Percentiles rank a stretch among this genome's conserved stretches.
These are phyloP conservation scores for Pelargonium nanum DNA, from an alignment of 345 rosid species.

Conservation along the genomic window DNA sequence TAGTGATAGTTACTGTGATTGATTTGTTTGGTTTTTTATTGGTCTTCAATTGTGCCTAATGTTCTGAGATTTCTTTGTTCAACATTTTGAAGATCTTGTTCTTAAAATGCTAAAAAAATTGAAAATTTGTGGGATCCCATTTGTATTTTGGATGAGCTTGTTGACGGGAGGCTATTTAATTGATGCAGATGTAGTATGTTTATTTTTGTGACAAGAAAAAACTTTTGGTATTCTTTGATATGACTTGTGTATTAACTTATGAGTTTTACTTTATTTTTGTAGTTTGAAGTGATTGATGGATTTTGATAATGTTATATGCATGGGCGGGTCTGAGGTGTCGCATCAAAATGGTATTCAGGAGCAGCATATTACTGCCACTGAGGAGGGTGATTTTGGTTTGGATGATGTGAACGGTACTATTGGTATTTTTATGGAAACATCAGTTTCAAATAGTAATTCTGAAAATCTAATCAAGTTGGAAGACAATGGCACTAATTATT, in stretches of 20 bases:
- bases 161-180: too few relatives aligned
- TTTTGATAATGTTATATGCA: background rate
- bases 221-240: too few relatives aligned
- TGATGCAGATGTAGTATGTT: too few relatives aligned
- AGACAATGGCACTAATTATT: conserved; percentile 15
- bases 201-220: too few relatives aligned
- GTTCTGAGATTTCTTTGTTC: too few relatives aligned
- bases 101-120: too few relatives aligned
- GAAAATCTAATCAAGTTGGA: conserved; percentile 24
- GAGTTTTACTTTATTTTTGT: background rate
- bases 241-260: background rate
- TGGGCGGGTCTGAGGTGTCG: background rate
- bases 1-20: too few relatives aligned
- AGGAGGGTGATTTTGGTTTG: conserved; percentile 26
- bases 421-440: conserved; percentile 14
- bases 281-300: background rate
- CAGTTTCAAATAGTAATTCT: conserved; percentile 19
- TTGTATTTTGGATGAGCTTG: too few relatives aligned
- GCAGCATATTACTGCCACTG: conserved; percentile 19
- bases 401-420: conserved; percentile 16
- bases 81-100: too few relatives aligned
- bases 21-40: too few relatives aligned
- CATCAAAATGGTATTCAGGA: conserved; percentile 11
- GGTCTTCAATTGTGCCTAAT: too few relatives aligned
- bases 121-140: too few relatives aligned